phyloP scores from a whole-genome alignment of 768 basidiomycete species.

The Crassisporium funariophilum region DNA sequence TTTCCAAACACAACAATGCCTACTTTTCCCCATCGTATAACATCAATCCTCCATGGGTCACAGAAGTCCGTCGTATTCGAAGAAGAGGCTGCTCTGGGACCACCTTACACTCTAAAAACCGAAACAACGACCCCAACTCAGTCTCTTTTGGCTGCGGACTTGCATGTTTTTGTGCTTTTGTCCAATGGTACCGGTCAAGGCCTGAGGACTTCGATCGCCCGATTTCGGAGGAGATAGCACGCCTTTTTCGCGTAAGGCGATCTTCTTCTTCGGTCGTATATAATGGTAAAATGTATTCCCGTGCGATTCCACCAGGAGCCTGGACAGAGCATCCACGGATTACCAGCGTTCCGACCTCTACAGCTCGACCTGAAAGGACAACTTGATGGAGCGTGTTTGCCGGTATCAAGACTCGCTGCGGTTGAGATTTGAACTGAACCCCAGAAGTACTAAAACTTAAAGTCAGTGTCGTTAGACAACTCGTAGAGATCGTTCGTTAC shows the following conservation, averaged over 20 bases:
- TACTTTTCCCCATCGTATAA: constrained; percentile 93
- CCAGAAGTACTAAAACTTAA: constrained; percentile 71
- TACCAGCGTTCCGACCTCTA: constrained; percentile 62
- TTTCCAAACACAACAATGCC: constrained; percentile 24
- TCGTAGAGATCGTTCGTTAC: constrained; percentile 38
- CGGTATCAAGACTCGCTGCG: constrained; percentile 67
- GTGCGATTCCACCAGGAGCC: constrained; percentile 67
- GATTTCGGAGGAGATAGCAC: constrained; percentile 62
- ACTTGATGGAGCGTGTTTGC: constrained; percentile 76
- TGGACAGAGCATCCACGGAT: constrained; percentile 82
- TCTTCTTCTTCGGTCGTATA: constrained; percentile 73
- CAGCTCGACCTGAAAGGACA: constrained; percentile 66
- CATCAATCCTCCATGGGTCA: constrained; percentile 94
- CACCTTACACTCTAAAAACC: constrained; percentile 80
- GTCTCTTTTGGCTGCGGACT: constrained; percentile 26
- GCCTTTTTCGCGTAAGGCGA: constrained; percentile 54
- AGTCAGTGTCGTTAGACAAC: constrained; percentile 10
- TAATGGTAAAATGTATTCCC: constrained; percentile 78
- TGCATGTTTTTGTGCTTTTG: constrained; percentile 47
- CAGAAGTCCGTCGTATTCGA: constrained; percentile 82
- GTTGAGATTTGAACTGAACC: constrained; percentile 66
- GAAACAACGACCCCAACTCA: constrained; percentile 31
- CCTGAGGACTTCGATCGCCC: constrained; percentile 76
- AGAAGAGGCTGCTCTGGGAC: constrained; percentile 87
- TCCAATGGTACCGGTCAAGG: constrained; percentile 69